Percentiles rank a stretch among this genome's conserved stretches.
These are phyloP conservation scores for Xylaria curta DNA, from an alignment of 495 filamentous ascomycete species.

Conservation along the genomic window DNA sequence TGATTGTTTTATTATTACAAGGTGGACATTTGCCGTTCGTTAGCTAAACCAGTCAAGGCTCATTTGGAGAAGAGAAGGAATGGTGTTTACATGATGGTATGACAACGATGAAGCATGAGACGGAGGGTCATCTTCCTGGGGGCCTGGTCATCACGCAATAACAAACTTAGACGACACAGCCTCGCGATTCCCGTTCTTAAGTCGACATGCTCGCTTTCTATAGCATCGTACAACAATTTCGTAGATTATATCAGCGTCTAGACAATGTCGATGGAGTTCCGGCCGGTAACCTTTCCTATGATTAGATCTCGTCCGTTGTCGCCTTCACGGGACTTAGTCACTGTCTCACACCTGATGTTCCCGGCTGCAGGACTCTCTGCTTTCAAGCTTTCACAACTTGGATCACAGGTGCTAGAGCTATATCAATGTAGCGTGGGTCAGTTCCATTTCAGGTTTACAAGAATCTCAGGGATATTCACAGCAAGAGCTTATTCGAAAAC, in stretches of 20 bases:
- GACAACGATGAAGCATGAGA: background rate
- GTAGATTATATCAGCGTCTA: background rate
- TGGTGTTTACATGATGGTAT: background rate
- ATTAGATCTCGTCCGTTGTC: background rate
- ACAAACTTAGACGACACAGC: background rate
- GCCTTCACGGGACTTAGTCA: too few relatives aligned
- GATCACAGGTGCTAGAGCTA: too few relatives aligned
- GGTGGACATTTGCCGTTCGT: background rate
- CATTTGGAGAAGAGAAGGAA: background rate
- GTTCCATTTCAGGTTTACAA: background rate
- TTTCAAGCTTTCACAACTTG: too few relatives aligned
- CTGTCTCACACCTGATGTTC: too few relatives aligned
- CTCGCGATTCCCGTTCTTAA: background rate
- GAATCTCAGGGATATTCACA: constrained; percentile 5
- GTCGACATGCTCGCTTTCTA: background rate
- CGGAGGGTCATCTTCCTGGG: background rate
- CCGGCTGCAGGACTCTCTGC: too few relatives aligned
- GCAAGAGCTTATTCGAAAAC: constrained; percentile 25
- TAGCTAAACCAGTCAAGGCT: background rate
- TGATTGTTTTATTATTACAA: constrained; percentile 42
- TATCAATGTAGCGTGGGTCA: background rate
- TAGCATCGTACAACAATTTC: background rate
- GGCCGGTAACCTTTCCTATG: background rate
- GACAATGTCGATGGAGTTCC: background rate
- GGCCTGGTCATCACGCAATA: background rate